Conservation (phyloP, 352 stramenopile genomes). For the Phytophthora constricta region DNA sequence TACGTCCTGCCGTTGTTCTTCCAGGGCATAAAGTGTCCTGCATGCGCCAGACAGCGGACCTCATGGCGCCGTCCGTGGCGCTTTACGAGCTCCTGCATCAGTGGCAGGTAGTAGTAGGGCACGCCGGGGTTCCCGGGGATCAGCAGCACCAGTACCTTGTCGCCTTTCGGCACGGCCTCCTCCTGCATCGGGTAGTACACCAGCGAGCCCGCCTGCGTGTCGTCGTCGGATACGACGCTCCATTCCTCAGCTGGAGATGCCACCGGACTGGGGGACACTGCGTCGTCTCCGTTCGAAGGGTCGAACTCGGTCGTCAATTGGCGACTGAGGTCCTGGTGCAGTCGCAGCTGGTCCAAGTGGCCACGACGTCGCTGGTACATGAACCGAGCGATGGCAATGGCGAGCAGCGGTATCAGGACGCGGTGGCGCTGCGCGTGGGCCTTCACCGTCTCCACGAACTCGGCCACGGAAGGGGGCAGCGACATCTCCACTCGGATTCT, state of each 20-base stretch:
- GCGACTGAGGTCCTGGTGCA: conserved; percentile 44
- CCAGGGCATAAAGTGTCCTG: conserved; percentile 72
- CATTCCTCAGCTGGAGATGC: conserved; percentile 50
- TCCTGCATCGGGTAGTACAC: conserved; percentile 44
- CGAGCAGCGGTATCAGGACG: conserved; percentile 42
- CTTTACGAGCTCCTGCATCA: conserved; percentile 62
- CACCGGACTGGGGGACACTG: conserved; percentile 11
- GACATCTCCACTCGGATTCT: conserved; percentile 8
- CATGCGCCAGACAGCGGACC: conserved; percentile 65
- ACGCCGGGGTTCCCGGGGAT: conserved; percentile 74
- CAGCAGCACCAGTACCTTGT: conserved; percentile 63
- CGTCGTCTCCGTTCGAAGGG: conserved; percentile 4
- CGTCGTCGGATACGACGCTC: conserved; percentile 49
- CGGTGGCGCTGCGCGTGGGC: conserved; percentile 39
- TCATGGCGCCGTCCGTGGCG: conserved; percentile 47
- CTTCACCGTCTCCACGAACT: conserved; percentile 39
- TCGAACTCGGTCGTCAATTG: conserved; percentile 33
- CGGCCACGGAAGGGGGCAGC: conserved; percentile 17
- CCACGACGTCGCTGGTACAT: conserved; percentile 53
- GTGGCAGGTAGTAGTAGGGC: conserved; percentile 67
- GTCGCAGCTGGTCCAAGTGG: conserved; percentile 46
- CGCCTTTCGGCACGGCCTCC: not conserved
- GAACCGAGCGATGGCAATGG: conserved; percentile 50
- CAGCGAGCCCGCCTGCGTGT: conserved; percentile 51
- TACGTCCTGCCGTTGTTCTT: conserved; percentile 62